phyloP scores from a whole-genome alignment of 1,284 basidiomycete genomes.

The Ceratobasidium sp. region DNA sequence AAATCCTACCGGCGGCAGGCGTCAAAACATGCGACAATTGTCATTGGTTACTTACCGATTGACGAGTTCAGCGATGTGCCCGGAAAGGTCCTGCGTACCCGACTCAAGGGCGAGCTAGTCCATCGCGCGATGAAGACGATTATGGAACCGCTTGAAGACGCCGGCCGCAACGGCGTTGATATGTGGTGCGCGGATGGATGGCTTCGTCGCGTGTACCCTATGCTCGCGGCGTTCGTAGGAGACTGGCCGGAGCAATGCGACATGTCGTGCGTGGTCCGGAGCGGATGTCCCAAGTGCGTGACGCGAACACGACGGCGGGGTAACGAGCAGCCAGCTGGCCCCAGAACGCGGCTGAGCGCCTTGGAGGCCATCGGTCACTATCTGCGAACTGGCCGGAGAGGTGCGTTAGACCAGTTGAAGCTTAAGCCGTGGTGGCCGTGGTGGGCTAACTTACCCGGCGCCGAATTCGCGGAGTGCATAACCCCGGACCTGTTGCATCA shows the following conservation, averaged over 20 bases:
- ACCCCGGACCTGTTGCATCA: constrained; percentile 57
- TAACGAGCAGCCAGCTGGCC: background rate
- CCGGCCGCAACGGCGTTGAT: too few species aligned
- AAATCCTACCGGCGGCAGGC: constrained; percentile 31
- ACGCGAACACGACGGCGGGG: background rate
- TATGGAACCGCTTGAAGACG: constrained; percentile 14
- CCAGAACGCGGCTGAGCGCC: background rate
- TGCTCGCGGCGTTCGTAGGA: constrained; percentile 49
- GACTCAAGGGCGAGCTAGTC: constrained; percentile 44
- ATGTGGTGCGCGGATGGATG: constrained; percentile 48
- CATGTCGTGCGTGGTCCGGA: constrained; percentile 34
- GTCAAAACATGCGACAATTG: constrained; percentile 4
- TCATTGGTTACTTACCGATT: constrained; percentile 47
- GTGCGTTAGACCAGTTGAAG: background rate
- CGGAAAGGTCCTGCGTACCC: background rate
- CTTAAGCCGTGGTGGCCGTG: constrained; percentile 22
- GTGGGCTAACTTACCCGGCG: constrained; percentile 9
- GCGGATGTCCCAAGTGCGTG: constrained; percentile 35
- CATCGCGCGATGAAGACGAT: constrained; percentile 49
- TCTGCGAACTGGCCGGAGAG: background rate
- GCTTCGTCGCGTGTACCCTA: constrained; percentile 44
- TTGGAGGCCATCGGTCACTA: background rate
- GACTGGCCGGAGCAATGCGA: constrained; percentile 45
- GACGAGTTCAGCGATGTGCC: background rate
- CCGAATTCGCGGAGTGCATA: constrained; percentile 51